Percentiles rank a stretch among this genome's conserved stretches.
Conservation (phyloP, 1,139 yeast genomes). For the Blastobotrys persicus region DNA sequence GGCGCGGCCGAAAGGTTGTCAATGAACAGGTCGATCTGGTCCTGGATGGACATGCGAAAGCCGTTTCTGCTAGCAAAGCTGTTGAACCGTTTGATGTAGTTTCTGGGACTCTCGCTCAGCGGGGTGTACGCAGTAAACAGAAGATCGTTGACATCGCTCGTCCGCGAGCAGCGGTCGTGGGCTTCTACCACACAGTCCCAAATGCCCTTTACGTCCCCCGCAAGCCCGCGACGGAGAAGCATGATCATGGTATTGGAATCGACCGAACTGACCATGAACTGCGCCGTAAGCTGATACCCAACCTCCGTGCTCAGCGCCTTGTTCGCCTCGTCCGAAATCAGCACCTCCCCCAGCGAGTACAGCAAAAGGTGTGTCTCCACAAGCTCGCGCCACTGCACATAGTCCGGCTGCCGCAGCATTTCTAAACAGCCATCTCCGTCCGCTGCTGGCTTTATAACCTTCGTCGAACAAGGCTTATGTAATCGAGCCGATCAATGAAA, state of each 20-base stretch:
- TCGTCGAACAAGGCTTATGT: too few species aligned
- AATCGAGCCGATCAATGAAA: too few species aligned
- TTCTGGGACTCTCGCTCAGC: background rate
- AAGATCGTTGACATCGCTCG: background rate
- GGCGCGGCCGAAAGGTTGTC: background rate
- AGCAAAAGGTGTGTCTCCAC: background rate
- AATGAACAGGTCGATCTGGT: background rate
- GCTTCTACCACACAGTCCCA: conserved; percentile 4
- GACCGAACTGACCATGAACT: background rate
- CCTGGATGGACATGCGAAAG: background rate
- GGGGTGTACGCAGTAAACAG: background rate
- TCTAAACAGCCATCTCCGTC: background rate
- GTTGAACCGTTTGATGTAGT: conserved; percentile 2
- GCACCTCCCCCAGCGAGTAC: background rate
- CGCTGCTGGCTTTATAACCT: too few species aligned
- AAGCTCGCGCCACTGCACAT: background rate
- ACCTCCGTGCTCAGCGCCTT: background rate
- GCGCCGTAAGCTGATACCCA: conserved; percentile 2
- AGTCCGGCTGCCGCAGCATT: background rate
- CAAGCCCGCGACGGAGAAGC: conserved; percentile 1
- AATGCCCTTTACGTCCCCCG: conserved; percentile 5
- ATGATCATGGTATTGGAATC: background rate
- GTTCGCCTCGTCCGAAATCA: background rate
- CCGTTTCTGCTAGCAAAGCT: background rate
- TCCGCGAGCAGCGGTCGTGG: background rate